Conservation (phyloP, 495 filamentous ascomycete species). For the Penicillium cataractarum region DNA sequence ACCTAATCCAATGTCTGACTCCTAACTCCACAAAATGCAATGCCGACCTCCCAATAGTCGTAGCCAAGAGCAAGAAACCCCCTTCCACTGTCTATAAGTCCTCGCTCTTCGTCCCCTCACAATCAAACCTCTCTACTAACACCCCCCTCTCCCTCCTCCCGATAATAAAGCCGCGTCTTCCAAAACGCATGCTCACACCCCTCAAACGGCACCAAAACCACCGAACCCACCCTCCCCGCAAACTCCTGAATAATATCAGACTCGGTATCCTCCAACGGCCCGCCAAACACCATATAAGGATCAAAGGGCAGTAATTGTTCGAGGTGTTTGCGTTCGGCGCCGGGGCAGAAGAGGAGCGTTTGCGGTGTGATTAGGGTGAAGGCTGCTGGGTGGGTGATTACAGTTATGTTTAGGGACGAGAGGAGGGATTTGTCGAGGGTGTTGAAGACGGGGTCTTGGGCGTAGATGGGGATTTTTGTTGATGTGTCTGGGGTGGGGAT, state of each 20-base stretch:
- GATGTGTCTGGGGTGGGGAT: background rate
- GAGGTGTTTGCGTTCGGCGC: slow-evolving; percentile 45
- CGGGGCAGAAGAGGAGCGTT: slow-evolving; percentile 67
- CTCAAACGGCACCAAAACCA: slow-evolving; percentile 39
- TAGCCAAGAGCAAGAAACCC: no score
- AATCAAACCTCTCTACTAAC: background rate
- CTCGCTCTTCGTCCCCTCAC: background rate
- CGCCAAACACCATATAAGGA: slow-evolving; percentile 40
- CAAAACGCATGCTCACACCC: slow-evolving; percentile 47
- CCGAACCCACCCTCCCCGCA: slow-evolving; percentile 27
- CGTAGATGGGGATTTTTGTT: slow-evolving; percentile 41
- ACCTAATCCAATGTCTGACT: background rate
- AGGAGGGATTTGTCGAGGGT: slow-evolving; percentile 62
- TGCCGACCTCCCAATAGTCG: no score
- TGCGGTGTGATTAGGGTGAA: slow-evolving; percentile 54
- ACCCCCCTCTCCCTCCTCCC: background rate
- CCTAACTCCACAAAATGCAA: background rate
- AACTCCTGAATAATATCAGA: slow-evolving; percentile 32
- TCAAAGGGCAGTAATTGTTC: slow-evolving; percentile 33
- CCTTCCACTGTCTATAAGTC: background rate
- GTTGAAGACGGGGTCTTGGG: slow-evolving; percentile 77
- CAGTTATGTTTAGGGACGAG: slow-evolving; percentile 49
- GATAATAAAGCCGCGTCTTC: slow-evolving; percentile 46
- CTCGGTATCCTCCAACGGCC: slow-evolving; percentile 39
- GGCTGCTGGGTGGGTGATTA: slow-evolving; percentile 59